These are phyloP conservation scores for Pueraria montana DNA, from an alignment of 306 rosid species.

Conservation along the genomic window DNA sequence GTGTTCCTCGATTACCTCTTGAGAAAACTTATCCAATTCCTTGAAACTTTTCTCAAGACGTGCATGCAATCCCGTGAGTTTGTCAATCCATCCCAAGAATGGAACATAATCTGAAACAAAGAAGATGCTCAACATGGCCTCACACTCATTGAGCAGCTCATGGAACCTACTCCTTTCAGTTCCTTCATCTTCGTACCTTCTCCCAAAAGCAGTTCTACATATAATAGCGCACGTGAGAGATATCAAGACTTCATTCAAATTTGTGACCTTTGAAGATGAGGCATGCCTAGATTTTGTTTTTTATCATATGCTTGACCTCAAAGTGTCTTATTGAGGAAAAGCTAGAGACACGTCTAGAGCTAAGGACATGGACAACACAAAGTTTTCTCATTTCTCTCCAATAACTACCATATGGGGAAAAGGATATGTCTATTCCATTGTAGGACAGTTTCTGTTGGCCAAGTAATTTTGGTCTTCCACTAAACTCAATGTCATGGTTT, in stretches of 20 bases:
- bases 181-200: slow-evolving; percentile 36
- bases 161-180: slow-evolving; percentile 26
- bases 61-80: background rate
- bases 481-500: slow-evolving; percentile 30
- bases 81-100: slow-evolving; percentile 52
- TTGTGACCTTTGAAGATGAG: background rate
- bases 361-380: slow-evolving; percentile 48
- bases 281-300: slow-evolving; percentile 19
- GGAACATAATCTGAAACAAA: slow-evolving; percentile 44
- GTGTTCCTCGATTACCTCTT: slow-evolving; percentile 28
- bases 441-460: slow-evolving; percentile 42
- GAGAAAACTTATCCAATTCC: slow-evolving; percentile 46
- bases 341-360: slow-evolving; percentile 7
- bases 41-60: slow-evolving; percentile 42
- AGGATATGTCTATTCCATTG: slow-evolving; percentile 46
- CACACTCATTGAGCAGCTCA: slow-evolving; percentile 16
- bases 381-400: slow-evolving; percentile 59
- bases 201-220: slow-evolving; percentile 60
- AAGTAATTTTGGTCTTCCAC: slow-evolving; percentile 35
- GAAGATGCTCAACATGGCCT: background rate
- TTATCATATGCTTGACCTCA: slow-evolving; percentile 36
- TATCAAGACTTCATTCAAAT: slow-evolving; percentile 28
- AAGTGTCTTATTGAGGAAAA: slow-evolving; percentile 24
- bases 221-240: slow-evolving; percentile 39
- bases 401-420: slow-evolving; percentile 47